Conservation (phyloP, 2,329 filamentous ascomycete species). For the Pestalotiopsis sp. region DNA sequence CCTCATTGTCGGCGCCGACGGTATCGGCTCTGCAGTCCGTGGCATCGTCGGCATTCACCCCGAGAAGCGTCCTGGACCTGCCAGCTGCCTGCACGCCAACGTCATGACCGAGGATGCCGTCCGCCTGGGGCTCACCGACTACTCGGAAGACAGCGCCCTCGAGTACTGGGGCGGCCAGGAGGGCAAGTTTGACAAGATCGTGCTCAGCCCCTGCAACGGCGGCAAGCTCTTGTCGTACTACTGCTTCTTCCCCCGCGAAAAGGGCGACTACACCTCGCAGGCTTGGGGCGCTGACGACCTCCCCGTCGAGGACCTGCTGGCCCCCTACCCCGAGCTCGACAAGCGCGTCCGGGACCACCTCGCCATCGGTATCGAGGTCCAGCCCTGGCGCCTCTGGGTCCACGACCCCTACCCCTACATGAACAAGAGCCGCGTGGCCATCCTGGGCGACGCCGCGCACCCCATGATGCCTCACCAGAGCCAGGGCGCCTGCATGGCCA, state of each 20-base stretch:
- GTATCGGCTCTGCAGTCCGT: constrained; percentile 66
- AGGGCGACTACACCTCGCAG: constrained; percentile 61
- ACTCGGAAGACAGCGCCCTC: constrained; percentile 58
- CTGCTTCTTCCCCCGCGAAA: constrained; percentile 64
- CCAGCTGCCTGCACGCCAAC: constrained; percentile 65
- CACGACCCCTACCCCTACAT: constrained; percentile 36
- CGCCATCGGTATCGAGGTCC: constrained; percentile 60
- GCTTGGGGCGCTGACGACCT: constrained; percentile 55
- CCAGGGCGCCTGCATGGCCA: constrained; percentile 69
- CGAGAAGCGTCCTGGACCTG: constrained; percentile 58
- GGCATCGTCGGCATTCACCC: constrained; percentile 62
- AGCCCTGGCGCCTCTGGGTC: constrained; percentile 66
- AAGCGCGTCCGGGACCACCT: constrained; percentile 56
- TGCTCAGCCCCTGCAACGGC: constrained; percentile 67
- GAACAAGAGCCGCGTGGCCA: constrained; percentile 49
- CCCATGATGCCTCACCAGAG: constrained; percentile 71
- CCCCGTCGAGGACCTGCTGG: constrained; percentile 59
- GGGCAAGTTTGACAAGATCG: constrained; percentile 67
- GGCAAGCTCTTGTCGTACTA: constrained; percentile 68
- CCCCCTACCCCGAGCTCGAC: constrained; percentile 61
- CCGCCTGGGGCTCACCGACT: constrained; percentile 61
- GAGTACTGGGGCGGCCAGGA: constrained; percentile 73
- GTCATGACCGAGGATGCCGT: constrained; percentile 62
- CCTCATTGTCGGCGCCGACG: constrained; percentile 64
- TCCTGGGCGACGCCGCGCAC: constrained; percentile 67